These are phyloP conservation scores for Lojkania enalia DNA, from an alignment of 2,329 filamentous ascomycete species.

Conservation along the genomic window DNA sequence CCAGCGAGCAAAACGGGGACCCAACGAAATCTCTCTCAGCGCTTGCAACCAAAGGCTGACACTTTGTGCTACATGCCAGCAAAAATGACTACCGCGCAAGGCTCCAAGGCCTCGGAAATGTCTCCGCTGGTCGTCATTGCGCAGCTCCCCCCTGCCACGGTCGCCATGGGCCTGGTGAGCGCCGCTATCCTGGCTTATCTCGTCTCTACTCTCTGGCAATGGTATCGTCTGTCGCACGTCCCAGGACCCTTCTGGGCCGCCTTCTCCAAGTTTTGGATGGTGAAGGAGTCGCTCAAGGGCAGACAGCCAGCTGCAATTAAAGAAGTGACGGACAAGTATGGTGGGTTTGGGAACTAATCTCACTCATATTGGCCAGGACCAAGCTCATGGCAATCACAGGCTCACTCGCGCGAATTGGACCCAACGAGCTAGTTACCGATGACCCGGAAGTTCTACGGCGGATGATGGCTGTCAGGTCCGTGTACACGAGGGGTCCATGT, in stretches of 20 bases:
- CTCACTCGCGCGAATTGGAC: constrained; percentile 48
- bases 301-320: constrained; percentile 15
- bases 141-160: neutral
- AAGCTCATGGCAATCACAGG: constrained; percentile 14
- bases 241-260: constrained; percentile 25
- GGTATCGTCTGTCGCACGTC: constrained; percentile 27
- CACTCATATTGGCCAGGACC: neutral
- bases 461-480: constrained; percentile 47
- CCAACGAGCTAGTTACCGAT: constrained; percentile 52
- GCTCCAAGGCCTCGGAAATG: neutral
- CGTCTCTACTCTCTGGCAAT: constrained; percentile 12
- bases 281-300: constrained; percentile 18
- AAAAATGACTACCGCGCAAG: constrained; percentile 1
- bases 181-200: constrained; percentile 13
- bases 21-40: too few relatives aligned
- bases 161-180: constrained; percentile 13
- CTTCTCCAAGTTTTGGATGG: constrained; percentile 23
- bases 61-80: too few relatives aligned
- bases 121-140: neutral
- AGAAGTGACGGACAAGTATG: constrained; percentile 22
- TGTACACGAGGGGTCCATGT: constrained; percentile 37
- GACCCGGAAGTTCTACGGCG: constrained; percentile 52
- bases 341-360: constrained; percentile 10
- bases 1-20: too few relatives aligned
- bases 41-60: too few relatives aligned